phyloP scores from a whole-genome alignment of 495 filamentous ascomycete genomes.

The Chlorociboria aeruginascens region DNA sequence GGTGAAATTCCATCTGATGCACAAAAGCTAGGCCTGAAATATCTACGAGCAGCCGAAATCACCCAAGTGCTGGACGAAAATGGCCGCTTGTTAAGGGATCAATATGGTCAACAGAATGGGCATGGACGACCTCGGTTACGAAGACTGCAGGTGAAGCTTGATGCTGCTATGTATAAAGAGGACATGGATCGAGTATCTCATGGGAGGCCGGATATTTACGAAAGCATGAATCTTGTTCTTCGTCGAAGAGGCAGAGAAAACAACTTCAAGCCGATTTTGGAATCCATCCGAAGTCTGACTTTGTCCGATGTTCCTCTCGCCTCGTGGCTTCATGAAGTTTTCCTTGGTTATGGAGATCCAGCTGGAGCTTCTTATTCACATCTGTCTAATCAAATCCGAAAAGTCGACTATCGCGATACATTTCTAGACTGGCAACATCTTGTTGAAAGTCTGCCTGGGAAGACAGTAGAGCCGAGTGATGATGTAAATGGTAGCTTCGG shows the following conservation, averaged over 20 bases:
- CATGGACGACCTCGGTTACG: slow-evolving; percentile 39
- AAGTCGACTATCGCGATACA: slow-evolving; percentile 84
- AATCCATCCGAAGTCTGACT: slow-evolving; percentile 79
- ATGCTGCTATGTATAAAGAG: slow-evolving; percentile 63
- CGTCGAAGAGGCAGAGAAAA: slow-evolving; percentile 84
- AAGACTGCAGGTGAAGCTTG: slow-evolving; percentile 69
- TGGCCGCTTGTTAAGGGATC: slow-evolving; percentile 61
- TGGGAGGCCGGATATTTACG: slow-evolving; percentile 69
- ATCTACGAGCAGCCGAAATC: slow-evolving; percentile 74
- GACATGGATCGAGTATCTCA: slow-evolving; percentile 54
- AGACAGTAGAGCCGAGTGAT: slow-evolving; percentile 65
- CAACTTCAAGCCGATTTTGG: slow-evolving; percentile 90
- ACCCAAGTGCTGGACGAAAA: slow-evolving; percentile 83
- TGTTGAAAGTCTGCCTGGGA: slow-evolving; percentile 73
- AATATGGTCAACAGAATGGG: slow-evolving; percentile 37
- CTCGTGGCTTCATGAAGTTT: slow-evolving; percentile 90
- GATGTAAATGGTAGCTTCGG: slow-evolving; percentile 61
- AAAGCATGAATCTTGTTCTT: slow-evolving; percentile 75
- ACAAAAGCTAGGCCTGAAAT: slow-evolving; percentile 50
- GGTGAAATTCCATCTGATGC: slow-evolving; percentile 34
- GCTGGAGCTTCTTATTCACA: slow-evolving; percentile 75
- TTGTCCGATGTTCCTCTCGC: slow-evolving; percentile 79
- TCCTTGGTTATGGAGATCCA: slow-evolving; percentile 92
- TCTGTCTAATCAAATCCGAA: slow-evolving; percentile 62
- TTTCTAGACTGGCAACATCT: slow-evolving; percentile 94